Percentiles rank a stretch among this genome's conserved stretches.
phyloP scores from a whole-genome alignment of 768 basidiomycete species.

The Brasilioporus rufonigricans region DNA sequence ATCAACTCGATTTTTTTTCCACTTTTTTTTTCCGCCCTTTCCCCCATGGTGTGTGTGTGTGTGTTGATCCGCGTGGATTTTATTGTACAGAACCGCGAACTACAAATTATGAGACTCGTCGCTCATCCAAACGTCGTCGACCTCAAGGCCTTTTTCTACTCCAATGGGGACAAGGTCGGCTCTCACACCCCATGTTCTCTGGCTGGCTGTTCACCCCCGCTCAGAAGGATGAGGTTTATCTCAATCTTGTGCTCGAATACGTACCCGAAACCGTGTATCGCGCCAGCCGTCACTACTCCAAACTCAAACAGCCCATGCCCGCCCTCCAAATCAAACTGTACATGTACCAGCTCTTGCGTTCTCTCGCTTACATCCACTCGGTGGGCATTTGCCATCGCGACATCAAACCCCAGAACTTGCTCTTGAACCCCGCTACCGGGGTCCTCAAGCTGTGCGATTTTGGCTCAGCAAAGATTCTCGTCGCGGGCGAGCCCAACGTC shows the following conservation, averaged over 20 bases:
- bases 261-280: slow-evolving; percentile 99
- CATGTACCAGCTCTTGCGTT: slow-evolving; percentile 99
- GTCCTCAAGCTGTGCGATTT: slow-evolving; percentile 98
- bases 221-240: slow-evolving; percentile 99
- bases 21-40: background rate
- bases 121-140: slow-evolving; percentile 98
- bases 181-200: slow-evolving; percentile 3
- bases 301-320: slow-evolving; percentile 99
- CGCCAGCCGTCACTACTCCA: slow-evolving; percentile 97
- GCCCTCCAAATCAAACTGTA: slow-evolving; percentile 99
- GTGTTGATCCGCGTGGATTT: slow-evolving; percentile 13
- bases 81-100: slow-evolving; percentile 83
- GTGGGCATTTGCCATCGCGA: slow-evolving; percentile 99
- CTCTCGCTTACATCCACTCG: slow-evolving; percentile 98
- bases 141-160: slow-evolving; percentile 97
- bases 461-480: slow-evolving; percentile 97
- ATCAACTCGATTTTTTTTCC: too few relatives aligned
- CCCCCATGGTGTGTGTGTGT: slow-evolving; percentile 3
- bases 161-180: slow-evolving; percentile 96
- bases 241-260: slow-evolving; percentile 98
- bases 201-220: slow-evolving; percentile 3
- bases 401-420: slow-evolving; percentile 99
- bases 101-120: slow-evolving; percentile 98
- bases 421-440: slow-evolving; percentile 95
- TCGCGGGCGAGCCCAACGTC: slow-evolving; percentile 98